phyloP scores from a whole-genome alignment of 257 asterid genomes.

The Ligustrum vulgare region DNA sequence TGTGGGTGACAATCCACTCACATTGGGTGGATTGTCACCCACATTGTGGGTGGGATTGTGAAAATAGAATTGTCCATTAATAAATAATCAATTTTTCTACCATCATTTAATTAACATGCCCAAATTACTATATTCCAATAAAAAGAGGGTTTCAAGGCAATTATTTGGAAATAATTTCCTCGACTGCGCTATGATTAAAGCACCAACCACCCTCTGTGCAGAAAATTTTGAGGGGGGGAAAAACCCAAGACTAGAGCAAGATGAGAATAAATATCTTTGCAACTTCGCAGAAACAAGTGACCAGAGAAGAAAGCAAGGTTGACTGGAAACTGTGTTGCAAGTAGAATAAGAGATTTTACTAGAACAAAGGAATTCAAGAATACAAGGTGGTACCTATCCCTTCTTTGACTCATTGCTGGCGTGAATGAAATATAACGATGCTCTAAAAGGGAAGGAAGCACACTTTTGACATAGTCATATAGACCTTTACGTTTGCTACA shows the following conservation, averaged over 20 bases:
- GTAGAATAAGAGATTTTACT: neutral
- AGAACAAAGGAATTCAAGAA: neutral
- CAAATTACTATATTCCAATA: neutral
- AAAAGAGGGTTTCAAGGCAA: neutral
- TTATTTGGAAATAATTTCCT: neutral
- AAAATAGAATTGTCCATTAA: too few relatives aligned
- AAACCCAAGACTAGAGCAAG: neutral
- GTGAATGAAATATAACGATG: constrained; percentile 84
- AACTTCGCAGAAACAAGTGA: neutral
- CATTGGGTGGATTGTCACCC: too few relatives aligned
- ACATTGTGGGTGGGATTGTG: too few relatives aligned
- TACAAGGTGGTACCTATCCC: constrained; percentile 68
- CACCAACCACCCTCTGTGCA: neutral
- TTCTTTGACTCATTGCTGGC: constrained; percentile 97
- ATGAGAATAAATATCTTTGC: neutral
- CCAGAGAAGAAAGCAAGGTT: neutral
- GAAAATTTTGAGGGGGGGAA: too few relatives aligned
- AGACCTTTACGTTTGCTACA: constrained; percentile 96
- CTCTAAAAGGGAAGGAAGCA: constrained; percentile 83
- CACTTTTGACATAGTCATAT: constrained; percentile 86
- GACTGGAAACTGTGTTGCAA: neutral
- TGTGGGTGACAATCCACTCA: too few relatives aligned
- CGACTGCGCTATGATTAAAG: neutral
- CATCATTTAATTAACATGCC: neutral
- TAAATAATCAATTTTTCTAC: neutral